Conservation (phyloP, 2,329 filamentous ascomycete species). For the Daldinia eschscholtzii region DNA sequence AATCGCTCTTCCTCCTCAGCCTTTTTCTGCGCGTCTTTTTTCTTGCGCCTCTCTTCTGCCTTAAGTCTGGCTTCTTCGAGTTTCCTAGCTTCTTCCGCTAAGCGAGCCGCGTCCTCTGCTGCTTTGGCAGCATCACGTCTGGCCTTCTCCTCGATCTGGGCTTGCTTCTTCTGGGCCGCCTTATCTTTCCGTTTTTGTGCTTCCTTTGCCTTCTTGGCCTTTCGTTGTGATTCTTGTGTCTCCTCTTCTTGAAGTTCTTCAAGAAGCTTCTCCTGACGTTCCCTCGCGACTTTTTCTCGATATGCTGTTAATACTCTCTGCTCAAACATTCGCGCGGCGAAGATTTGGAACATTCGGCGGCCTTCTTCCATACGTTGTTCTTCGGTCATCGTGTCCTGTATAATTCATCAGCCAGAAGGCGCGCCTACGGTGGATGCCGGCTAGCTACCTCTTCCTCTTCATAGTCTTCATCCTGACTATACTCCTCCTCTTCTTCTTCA, state of each 20-base stretch:
- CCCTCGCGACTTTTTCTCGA: slow-evolving; percentile 93
- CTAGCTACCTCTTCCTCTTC: slow-evolving; percentile 80
- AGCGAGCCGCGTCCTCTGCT: slow-evolving; percentile 82
- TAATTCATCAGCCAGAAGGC: slow-evolving; percentile 44
- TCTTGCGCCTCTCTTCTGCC: slow-evolving; percentile 90
- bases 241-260: slow-evolving; percentile 92
- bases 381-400: slow-evolving; percentile 95
- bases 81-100: slow-evolving; percentile 81
- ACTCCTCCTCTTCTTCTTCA: slow-evolving; percentile 71
- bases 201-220: slow-evolving; percentile 93
- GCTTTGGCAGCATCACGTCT: slow-evolving; percentile 89
- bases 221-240: slow-evolving; percentile 79
- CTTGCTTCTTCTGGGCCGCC: slow-evolving; percentile 87
- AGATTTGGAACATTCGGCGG: slow-evolving; percentile 98
- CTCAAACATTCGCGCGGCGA: slow-evolving; percentile 99
- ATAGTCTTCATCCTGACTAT: slow-evolving; percentile 74
- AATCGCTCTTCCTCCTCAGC: slow-evolving; percentile 89
- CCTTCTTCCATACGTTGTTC: slow-evolving; percentile 99
- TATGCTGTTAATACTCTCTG: slow-evolving; percentile 97
- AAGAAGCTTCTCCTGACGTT: slow-evolving; percentile 89
- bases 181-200: slow-evolving; percentile 97
- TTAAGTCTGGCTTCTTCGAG: slow-evolving; percentile 83
- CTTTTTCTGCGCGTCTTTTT: slow-evolving; percentile 90
- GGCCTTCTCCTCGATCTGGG: slow-evolving; percentile 90
- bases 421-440: slow-evolving; percentile 17